Evolutionary conservation across 169 alveolate species (phyloP).

Genomic region (Plasmodium falciparum): DNA sequence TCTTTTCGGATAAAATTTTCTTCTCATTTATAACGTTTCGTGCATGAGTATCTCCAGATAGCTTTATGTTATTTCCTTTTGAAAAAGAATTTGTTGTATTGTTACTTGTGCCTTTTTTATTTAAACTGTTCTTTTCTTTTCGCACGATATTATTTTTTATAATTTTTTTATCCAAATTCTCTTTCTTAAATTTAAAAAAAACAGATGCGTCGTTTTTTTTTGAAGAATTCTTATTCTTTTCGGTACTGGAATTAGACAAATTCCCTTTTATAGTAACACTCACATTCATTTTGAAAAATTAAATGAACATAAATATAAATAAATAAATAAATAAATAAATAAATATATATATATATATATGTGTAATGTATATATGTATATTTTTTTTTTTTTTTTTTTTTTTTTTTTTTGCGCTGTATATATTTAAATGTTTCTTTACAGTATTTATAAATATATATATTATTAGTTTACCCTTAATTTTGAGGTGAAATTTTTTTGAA

Average conservation of each 20-base stretch:
- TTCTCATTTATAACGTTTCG: slow-evolving; percentile 1
- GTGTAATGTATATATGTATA: neutral
- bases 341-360: neutral
- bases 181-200: slow-evolving; percentile 26
- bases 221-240: neutral
- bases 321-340: neutral
- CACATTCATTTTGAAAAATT: slow-evolving; percentile 33
- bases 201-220: slow-evolving; percentile 16
- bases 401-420: neutral
- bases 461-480: too few relatives aligned
- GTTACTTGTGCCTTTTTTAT: neutral
- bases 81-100: slow-evolving; percentile 22
- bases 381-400: too few relatives aligned
- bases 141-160: slow-evolving; percentile 6
- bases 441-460: neutral
- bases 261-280: slow-evolving; percentile 34
- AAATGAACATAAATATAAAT: neutral
- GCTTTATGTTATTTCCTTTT: slow-evolving; percentile 26
- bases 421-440: neutral
- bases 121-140: slow-evolving; percentile 10
- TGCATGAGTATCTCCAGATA: neutral
- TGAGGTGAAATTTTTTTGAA: too few relatives aligned
- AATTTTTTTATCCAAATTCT: slow-evolving; percentile 32
- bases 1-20: slow-evolving; percentile 5
- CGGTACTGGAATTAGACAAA: slow-evolving; percentile 27